Evolutionary conservation across 768 basidiomycete species (phyloP).

Genomic region (Polyporus arcularius): DNA sequence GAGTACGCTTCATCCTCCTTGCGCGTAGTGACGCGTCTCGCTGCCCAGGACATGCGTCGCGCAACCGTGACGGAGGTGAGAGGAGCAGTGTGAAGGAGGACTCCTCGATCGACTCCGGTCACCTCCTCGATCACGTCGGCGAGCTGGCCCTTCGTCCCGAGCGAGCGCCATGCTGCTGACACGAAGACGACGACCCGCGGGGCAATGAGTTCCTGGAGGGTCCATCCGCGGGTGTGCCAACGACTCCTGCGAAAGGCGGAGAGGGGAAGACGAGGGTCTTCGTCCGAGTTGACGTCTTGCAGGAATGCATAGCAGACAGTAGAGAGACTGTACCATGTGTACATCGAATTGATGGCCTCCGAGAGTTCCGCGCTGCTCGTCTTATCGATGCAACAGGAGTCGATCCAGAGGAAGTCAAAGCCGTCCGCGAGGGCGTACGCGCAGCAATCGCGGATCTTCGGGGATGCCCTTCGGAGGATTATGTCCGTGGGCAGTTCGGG

Average conservation of each 20-base stretch:
- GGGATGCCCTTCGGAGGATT: neutral
- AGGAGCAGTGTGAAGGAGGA: neutral
- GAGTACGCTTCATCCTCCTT: neutral
- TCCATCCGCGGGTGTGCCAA: neutral
- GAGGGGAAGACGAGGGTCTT: neutral
- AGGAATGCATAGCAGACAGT: conserved; percentile 4
- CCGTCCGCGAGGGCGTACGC: neutral
- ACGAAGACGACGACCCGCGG: neutral
- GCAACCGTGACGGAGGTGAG: neutral
- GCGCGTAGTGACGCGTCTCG: neutral
- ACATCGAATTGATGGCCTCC: conserved; percentile 1
- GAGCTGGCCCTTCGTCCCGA: neutral
- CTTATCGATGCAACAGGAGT: neutral
- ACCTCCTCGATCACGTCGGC: neutral
- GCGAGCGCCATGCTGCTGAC: neutral
- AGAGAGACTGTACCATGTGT: neutral
- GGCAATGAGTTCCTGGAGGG: neutral
- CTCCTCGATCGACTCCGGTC: neutral
- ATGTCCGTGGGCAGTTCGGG: neutral
- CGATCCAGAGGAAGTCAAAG: neutral
- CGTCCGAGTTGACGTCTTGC: neutral
- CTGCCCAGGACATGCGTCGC: neutral
- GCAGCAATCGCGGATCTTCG: neutral
- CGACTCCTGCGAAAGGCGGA: neutral
- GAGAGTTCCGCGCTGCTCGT: neutral